Conservation (phyloP, 2,329 filamentous ascomycete genomes). For the Colletotrichum tofieldiae region DNA sequence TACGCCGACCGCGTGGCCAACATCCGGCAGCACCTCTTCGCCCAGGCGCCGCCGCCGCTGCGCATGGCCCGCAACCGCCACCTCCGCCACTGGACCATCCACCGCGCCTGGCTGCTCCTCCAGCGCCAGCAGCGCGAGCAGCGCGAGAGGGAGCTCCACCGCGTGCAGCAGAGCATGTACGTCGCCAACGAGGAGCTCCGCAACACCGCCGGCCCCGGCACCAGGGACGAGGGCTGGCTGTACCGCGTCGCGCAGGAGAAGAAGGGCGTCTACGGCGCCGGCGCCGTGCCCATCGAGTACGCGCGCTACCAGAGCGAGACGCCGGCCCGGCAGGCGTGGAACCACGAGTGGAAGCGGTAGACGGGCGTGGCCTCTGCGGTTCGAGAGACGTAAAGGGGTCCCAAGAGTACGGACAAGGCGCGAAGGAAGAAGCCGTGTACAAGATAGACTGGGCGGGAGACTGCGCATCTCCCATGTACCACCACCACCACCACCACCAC, state of each 20-base stretch:
- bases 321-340: conserved; percentile 86
- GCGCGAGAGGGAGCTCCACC: conserved; percentile 80
- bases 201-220: conserved; percentile 69
- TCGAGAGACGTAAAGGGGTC: too few species aligned
- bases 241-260: conserved; percentile 94
- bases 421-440: neutral
- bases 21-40: conserved; percentile 65
- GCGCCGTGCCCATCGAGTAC: conserved; percentile 92
- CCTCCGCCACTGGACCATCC: conserved; percentile 98
- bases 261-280: conserved; percentile 82
- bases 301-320: conserved; percentile 87
- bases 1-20: conserved; percentile 61
- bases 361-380: neutral
- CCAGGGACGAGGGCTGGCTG: conserved; percentile 77
- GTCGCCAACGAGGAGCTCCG: conserved; percentile 89
- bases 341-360: conserved; percentile 88
- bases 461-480: neutral
- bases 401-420: neutral
- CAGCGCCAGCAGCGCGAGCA: conserved; percentile 77
- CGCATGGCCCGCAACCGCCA: conserved; percentile 89
- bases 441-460: neutral
- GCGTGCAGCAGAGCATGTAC: conserved; percentile 86
- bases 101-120: conserved; percentile 92
- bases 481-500: neutral
- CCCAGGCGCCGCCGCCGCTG: conserved; percentile 76